Percentiles rank a stretch among this genome's conserved stretches.
Conservation (phyloP, 2,329 filamentous ascomycete species). For the Sarocladium oryzae region DNA sequence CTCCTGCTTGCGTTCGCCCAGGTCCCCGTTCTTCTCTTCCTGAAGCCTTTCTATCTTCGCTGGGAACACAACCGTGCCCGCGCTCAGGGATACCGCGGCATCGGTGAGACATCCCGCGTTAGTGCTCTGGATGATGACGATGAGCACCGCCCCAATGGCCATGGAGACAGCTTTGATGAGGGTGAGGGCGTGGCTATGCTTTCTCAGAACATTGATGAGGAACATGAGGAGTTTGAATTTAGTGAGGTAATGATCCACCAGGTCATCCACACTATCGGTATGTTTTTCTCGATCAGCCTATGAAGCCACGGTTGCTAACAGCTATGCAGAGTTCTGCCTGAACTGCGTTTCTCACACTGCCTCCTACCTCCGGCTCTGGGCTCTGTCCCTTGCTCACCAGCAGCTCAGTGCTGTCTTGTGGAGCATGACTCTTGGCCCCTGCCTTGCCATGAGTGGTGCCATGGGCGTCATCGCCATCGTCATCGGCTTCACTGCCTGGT, state of each 20-base stretch:
- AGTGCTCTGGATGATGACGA: constrained; percentile 89
- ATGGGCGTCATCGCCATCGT: constrained; percentile 76
- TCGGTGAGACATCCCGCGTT: constrained; percentile 82
- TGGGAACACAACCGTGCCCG: constrained; percentile 88
- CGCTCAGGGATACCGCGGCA: constrained; percentile 83
- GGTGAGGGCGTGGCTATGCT: constrained; percentile 83
- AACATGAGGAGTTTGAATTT: constrained; percentile 96
- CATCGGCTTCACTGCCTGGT: constrained; percentile 81
- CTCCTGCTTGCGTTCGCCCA: constrained; percentile 77
- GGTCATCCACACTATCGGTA: constrained; percentile 96
- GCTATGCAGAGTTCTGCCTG: constrained; percentile 77
- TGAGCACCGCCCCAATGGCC: constrained; percentile 47
- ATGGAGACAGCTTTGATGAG: constrained; percentile 59
- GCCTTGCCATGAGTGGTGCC: constrained; percentile 60
- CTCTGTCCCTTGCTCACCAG: constrained; percentile 92
- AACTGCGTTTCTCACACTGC: constrained; percentile 99
- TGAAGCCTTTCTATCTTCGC: constrained; percentile 93
- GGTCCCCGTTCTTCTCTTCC: constrained; percentile 83
- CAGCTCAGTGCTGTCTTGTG: constrained; percentile 94
- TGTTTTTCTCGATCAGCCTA: constrained; percentile 26
- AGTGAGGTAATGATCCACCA: constrained; percentile 98
- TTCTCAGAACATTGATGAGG: constrained; percentile 75
- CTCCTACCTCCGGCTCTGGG: constrained; percentile 97
- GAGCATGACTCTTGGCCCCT: constrained; percentile 85
- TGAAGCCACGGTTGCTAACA: background rate